These are phyloP conservation scores for Wickerhamomyces sp. DNA, from an alignment of 1,139 yeast species.

Conservation along the genomic window DNA sequence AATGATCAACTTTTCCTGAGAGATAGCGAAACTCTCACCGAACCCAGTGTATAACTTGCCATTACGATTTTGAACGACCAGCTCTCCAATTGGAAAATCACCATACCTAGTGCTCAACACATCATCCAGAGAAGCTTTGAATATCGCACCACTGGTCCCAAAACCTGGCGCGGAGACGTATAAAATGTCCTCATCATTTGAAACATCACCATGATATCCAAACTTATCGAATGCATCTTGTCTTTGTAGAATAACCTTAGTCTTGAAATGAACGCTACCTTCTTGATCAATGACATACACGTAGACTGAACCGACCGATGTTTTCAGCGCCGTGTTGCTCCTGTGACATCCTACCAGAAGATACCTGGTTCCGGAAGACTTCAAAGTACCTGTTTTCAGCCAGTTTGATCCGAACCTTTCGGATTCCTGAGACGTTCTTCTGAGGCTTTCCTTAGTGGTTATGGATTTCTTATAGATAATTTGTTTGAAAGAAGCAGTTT, in stretches of 20 bases:
- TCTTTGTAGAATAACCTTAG: slow-evolving; percentile 15
- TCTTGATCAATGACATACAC: slow-evolving; percentile 26
- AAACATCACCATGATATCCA: slow-evolving; percentile 31
- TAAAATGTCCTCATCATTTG: slow-evolving; percentile 22
- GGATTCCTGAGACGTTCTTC: slow-evolving; percentile 21
- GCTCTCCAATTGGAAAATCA: slow-evolving; percentile 9
- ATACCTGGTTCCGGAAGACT: slow-evolving; percentile 24
- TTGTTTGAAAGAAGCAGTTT: slow-evolving; percentile 3
- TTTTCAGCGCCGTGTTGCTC: slow-evolving; percentile 16
- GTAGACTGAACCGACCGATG: slow-evolving; percentile 35
- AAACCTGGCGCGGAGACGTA: slow-evolving; percentile 37
- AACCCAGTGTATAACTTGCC: slow-evolving; percentile 34
- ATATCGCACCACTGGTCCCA: slow-evolving; percentile 39
- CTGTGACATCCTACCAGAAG: slow-evolving; percentile 23
- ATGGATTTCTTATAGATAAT: slow-evolving; percentile 4
- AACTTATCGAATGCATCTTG: slow-evolving; percentile 25
- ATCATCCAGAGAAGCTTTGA: slow-evolving; percentile 29
- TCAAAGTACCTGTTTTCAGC: slow-evolving; percentile 21
- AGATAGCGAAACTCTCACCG: slow-evolving; percentile 32
- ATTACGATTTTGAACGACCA: slow-evolving; percentile 20
- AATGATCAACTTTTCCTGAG: slow-evolving; percentile 28
- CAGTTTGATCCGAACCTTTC: slow-evolving; percentile 27
- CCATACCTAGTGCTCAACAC: slow-evolving; percentile 11
- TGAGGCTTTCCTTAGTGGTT: not conserved
- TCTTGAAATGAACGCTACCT: slow-evolving; percentile 10